These are phyloP conservation scores for Amanita subjunquillea DNA, from an alignment of 768 basidiomycete species.

Conservation along the genomic window DNA sequence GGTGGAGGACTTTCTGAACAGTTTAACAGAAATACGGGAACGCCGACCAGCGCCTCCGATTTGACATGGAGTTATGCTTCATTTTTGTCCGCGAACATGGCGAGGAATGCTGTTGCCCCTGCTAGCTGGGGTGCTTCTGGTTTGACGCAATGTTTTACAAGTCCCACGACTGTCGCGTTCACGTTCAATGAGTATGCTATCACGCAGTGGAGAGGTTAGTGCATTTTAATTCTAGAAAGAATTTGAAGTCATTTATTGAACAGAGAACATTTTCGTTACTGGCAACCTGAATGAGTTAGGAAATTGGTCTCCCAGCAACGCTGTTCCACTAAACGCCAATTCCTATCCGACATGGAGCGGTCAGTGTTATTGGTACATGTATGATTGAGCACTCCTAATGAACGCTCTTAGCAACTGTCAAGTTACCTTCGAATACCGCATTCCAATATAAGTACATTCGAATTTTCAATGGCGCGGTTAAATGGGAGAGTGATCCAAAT, in stretches of 20 bases:
- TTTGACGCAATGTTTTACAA: slow-evolving; percentile 30
- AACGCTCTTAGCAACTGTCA: slow-evolving; percentile 40
- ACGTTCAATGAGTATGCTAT: slow-evolving; percentile 58
- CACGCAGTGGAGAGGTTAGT: slow-evolving; percentile 49
- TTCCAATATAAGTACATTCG: slow-evolving; percentile 70
- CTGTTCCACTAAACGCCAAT: slow-evolving; percentile 40
- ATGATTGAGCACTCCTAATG: background rate
- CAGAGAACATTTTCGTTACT: slow-evolving; percentile 63
- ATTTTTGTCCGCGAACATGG: slow-evolving; percentile 47
- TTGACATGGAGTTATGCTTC: slow-evolving; percentile 75
- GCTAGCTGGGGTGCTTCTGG: slow-evolving; percentile 60
- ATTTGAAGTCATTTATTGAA: background rate
- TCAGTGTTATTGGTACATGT: slow-evolving; percentile 23
- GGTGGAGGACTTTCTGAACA: slow-evolving; percentile 57
- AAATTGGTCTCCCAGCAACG: slow-evolving; percentile 52
- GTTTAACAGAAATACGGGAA: slow-evolving; percentile 37
- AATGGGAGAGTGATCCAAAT: slow-evolving; percentile 66
- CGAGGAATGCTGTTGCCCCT: slow-evolving; percentile 35
- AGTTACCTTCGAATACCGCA: slow-evolving; percentile 39
- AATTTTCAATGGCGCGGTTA: slow-evolving; percentile 41
- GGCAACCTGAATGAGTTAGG: slow-evolving; percentile 46
- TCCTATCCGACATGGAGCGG: slow-evolving; percentile 63
- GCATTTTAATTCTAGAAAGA: background rate
- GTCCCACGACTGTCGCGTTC: slow-evolving; percentile 31
- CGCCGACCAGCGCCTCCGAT: slow-evolving; percentile 49